Evolutionary conservation across 495 filamentous ascomycete genomes (phyloP).

Genomic region (Paragyromitra xinjiangensis): DNA sequence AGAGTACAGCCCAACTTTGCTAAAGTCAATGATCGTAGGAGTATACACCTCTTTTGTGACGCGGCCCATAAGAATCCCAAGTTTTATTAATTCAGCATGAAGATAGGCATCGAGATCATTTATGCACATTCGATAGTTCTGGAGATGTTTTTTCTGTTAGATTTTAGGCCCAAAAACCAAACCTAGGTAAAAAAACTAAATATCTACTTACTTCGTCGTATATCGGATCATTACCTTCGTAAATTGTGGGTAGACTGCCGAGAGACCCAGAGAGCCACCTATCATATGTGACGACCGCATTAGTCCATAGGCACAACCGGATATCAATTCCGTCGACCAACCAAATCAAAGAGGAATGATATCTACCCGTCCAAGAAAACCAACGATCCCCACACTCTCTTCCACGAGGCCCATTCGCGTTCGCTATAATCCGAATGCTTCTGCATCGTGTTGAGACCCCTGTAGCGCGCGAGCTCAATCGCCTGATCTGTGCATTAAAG

Average conservation of each 20-base stretch:
- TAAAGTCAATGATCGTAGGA: slow-evolving; percentile 42
- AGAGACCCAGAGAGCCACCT: slow-evolving; percentile 46
- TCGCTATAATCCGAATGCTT: slow-evolving; percentile 45
- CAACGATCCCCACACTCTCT: slow-evolving; percentile 53
- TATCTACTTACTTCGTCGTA: slow-evolving; percentile 33
- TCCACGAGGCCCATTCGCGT: slow-evolving; percentile 48
- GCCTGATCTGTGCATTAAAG: slow-evolving; percentile 42
- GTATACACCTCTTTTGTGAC: slow-evolving; percentile 51
- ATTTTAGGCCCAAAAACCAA: background rate
- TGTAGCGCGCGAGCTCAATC: slow-evolving; percentile 39
- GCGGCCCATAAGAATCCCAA: slow-evolving; percentile 51
- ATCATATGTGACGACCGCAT: background rate
- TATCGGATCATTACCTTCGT: slow-evolving; percentile 30
- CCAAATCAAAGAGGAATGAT: slow-evolving; percentile 1
- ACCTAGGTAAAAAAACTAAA: background rate
- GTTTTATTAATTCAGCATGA: slow-evolving; percentile 47
- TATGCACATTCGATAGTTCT: slow-evolving; percentile 38
- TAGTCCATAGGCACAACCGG: slow-evolving; percentile 2
- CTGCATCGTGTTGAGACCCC: slow-evolving; percentile 32
- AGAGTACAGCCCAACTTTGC: slow-evolving; percentile 39
- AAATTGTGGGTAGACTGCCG: slow-evolving; percentile 40
- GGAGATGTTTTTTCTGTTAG: background rate
- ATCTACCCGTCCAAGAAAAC: slow-evolving; percentile 55
- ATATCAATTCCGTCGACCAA: slow-evolving; percentile 6
- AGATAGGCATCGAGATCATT: slow-evolving; percentile 50